Base-by-base conservation (phyloP, 1,139 yeast species). In the Pichia sp. region DNA sequence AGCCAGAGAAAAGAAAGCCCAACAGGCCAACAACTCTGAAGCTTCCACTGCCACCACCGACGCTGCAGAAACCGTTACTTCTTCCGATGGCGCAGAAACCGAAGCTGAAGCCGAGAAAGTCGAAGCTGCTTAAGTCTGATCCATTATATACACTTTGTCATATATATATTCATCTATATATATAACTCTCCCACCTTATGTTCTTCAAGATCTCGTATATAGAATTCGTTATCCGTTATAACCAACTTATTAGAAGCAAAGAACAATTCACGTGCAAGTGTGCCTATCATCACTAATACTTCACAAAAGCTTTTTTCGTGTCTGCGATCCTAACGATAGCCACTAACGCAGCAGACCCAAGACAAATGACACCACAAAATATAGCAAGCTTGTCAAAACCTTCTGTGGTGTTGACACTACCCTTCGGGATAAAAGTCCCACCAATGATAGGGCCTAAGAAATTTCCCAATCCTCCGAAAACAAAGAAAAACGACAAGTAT, bases 371-470 rank as follows among this genome's bases (percentile, higher is more conserved):
- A 12, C 69, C 69, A 46, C 61, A 61, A 46, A 64, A 66, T 4
- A 65, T 62, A 4, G 65, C 63, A 41, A 66, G 51, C 41, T 63
- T 60, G 48, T 63, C 55, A 45, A 67, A 66, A 6, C 69, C 70
- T 2, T 53, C 49, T 8, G 52, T 58, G 1, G 61, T 65, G 20
- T 43, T 40, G 1, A 54, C 60, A n/a, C 54, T 33, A 12, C 68
- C 67, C 12, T 53, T 57, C 3, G 71, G 71, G 17, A 69, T 62
- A 48, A 69, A 68, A 1, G 61, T 49, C 2, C 72, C 72, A 9
- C 65, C 67, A 42, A 68, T 63, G 10, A 68, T 60, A 1, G 72
- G 72, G 0, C 72, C 72, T 30, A 67, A 56, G 6, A 69, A 55
- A 2, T 67, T 62, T 9, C 67, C 66, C 8, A 68, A 17, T 9